Conservation (phyloP, 2,329 filamentous ascomycete species). For the Acarospora socialis region DNA sequence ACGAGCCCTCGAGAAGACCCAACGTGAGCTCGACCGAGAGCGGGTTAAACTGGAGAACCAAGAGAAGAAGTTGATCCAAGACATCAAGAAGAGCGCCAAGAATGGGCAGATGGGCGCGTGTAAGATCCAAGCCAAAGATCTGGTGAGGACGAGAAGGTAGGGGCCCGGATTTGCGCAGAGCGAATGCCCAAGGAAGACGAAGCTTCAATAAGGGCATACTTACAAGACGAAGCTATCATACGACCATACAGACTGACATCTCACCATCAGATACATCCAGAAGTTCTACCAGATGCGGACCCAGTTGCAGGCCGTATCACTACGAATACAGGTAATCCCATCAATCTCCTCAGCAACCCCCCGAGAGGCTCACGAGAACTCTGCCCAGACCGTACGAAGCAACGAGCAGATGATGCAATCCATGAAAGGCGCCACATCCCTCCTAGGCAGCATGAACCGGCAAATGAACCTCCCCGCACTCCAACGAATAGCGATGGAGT, state of each 20-base stretch:
- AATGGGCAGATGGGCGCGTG: constrained; percentile 97
- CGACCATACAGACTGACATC: background rate
- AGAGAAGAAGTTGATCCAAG: constrained; percentile 88
- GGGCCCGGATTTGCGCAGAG: no score
- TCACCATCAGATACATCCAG: constrained; percentile 60
- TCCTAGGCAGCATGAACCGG: constrained; percentile 91
- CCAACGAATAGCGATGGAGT: constrained; percentile 96
- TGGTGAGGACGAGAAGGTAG: constrained; percentile 76
- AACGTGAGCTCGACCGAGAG: constrained; percentile 89
- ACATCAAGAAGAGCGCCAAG: constrained; percentile 97
- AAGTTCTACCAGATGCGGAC: constrained; percentile 99
- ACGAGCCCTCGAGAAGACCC: constrained; percentile 90
- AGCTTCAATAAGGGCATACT: no score
- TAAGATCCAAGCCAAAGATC: constrained; percentile 95
- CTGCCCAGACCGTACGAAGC: constrained; percentile 70
- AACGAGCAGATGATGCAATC: constrained; percentile 99
- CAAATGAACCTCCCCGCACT: constrained; percentile 94
- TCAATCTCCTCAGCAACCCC: background rate
- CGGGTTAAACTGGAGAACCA: constrained; percentile 94
- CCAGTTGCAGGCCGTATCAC: constrained; percentile 86
- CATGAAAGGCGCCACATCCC: constrained; percentile 92
- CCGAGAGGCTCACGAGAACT: constrained; percentile 4
- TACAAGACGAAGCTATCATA: no score
- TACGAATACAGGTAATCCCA: constrained; percentile 70
- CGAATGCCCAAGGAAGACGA: no score